phyloP scores from a whole-genome alignment of 2,329 filamentous ascomycete genomes.

The Fusarium sp. region DNA sequence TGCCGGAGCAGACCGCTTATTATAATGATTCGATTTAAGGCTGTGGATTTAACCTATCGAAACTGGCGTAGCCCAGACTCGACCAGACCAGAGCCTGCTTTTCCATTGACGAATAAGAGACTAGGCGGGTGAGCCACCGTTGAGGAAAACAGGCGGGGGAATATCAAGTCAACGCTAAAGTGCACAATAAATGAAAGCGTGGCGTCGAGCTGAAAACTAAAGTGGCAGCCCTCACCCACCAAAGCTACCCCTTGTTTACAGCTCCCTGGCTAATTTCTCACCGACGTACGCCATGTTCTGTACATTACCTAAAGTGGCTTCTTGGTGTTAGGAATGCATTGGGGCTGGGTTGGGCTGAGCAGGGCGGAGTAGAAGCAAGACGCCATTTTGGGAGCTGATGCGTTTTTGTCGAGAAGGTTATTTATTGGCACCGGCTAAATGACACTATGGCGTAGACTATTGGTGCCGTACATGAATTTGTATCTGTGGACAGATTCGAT shows the following conservation, averaged over 20 bases:
- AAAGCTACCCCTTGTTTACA: not conserved
- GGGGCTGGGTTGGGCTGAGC: slow-evolving; percentile 10
- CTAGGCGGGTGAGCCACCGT: slow-evolving; percentile 5
- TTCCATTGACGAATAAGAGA: slow-evolving; percentile 6
- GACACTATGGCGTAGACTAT: too few relatives aligned
- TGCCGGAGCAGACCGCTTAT: not conserved
- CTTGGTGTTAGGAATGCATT: slow-evolving; percentile 1
- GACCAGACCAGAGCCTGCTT: slow-evolving; percentile 4
- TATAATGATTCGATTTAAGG: not conserved
- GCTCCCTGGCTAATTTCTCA: slow-evolving; percentile 27
- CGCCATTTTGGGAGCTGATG: not conserved
- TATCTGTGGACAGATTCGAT: too few relatives aligned
- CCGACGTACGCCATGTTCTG: not conserved
- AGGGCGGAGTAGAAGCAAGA: not conserved
- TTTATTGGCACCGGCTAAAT: too few relatives aligned
- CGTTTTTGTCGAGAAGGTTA: too few relatives aligned
- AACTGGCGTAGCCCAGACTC: slow-evolving; percentile 1
- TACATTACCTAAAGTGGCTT: not conserved
- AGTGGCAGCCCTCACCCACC: not conserved
- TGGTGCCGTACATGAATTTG: too few relatives aligned
- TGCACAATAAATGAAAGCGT: not conserved
- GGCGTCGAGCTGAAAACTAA: slow-evolving; percentile 30
- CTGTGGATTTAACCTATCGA: not conserved
- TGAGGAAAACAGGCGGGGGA: not conserved
- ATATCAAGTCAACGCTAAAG: not conserved